Evolutionary conservation across 2,329 filamentous ascomycete species (phyloP), one percentile per base, ranked within the genome.

Genomic region (Pyricularia sp.): DNA sequence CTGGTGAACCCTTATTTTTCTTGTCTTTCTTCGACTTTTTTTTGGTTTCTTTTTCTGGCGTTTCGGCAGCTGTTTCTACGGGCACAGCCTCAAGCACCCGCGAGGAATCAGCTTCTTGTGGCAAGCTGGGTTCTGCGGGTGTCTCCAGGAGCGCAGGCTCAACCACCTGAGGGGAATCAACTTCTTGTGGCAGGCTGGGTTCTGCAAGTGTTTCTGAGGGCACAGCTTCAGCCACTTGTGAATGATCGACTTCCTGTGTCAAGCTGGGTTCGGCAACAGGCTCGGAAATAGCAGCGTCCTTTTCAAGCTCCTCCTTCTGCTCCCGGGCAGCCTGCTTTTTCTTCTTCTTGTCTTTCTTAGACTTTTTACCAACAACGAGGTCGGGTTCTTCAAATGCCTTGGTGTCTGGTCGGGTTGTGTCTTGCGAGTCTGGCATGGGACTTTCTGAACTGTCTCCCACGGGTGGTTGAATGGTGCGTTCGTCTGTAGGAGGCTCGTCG

Each of bases 271-370:
- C 55, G 24, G 28, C 13, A 59, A 59, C 13, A 8, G 26, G 26
- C 24, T 59, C 26, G 24, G 55, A 59, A 28, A 12, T 13, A 16
- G 13, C 22, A 59, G 26, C 55, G 6, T 28, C 55, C 55, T 16
- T 8, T 19, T 28, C 12, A 30, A 8, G 3, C 28, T 59, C 22
- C 28, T 59, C 55, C 55, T 59, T 28, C 28, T 26, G 24, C 6
- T 59, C 55, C 22, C 8, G 19, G 3, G 55, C 24, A 30, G 55
- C 55, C 26, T 59, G 55, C 55, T 59, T 59, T 28, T 28, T 44
- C 44, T 57, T 63, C 28, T 63, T 63, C 26, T 63, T 63, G 44
- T 63, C 62, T 33, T 31, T 55, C 62, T 57, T 63, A n/a, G 62
- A 19, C 62, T 63, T 55, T 31, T 55, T 31, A 8, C 55, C 55